A percentile compares a stretch with the other conserved stretches of the same genome.
Evolutionary conservation across 768 basidiomycete species (phyloP).

Genomic region (Amanita thiersii): DNA sequence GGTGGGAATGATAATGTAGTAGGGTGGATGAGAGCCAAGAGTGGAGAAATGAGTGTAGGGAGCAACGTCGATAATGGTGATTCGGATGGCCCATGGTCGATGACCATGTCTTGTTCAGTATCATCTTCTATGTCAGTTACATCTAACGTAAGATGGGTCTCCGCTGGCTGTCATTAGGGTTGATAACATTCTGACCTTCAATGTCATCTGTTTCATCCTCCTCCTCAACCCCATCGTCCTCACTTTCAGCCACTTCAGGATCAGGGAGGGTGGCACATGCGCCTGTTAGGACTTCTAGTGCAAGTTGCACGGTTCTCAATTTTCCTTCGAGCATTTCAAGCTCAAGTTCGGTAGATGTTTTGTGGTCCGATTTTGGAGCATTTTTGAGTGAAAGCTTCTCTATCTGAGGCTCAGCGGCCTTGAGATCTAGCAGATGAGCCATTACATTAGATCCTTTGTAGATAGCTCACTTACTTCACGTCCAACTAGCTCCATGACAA

Average conservation of each 20-base stretch:
- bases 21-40: slow-evolving; percentile 64
- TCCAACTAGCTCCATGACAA: slow-evolving; percentile 43
- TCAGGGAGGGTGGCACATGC: slow-evolving; percentile 85
- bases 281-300: slow-evolving; percentile 84
- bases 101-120: slow-evolving; percentile 30
- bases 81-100: slow-evolving; percentile 30
- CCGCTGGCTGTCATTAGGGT: slow-evolving; percentile 8
- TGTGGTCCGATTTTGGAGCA: slow-evolving; percentile 71
- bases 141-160: background rate
- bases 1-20: slow-evolving; percentile 81
- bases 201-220: slow-evolving; percentile 24
- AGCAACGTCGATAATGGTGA: slow-evolving; percentile 35
- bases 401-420: slow-evolving; percentile 44
- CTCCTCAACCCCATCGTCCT: slow-evolving; percentile 30
- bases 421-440: no score
- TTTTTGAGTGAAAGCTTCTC: slow-evolving; percentile 56
- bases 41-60: slow-evolving; percentile 56
- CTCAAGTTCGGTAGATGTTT: slow-evolving; percentile 55
- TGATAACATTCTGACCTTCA: slow-evolving; percentile 19
- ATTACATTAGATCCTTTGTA: no score
- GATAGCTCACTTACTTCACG: slow-evolving; percentile 34
- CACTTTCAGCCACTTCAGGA: slow-evolving; percentile 37
- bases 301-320: slow-evolving; percentile 68
- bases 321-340: slow-evolving; percentile 66
- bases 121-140: slow-evolving; percentile 13